These are phyloP conservation scores for Avicennia marina DNA, from an alignment of 257 asterid species.

Conservation along the genomic window DNA sequence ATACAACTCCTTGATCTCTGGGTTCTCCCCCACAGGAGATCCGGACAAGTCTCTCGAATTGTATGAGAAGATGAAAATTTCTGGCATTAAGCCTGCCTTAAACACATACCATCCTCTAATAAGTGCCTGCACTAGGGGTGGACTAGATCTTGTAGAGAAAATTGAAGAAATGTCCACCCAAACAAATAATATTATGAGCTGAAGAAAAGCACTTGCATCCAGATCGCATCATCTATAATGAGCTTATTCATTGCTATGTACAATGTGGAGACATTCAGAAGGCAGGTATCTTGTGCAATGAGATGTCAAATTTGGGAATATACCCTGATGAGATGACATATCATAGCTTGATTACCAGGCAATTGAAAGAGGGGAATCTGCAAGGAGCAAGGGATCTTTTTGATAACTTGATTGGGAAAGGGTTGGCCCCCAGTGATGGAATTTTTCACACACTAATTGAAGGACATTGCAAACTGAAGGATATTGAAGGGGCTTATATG, in stretches of 20 bases:
- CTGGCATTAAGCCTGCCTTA: conserved; percentile 59
- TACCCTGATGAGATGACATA: conserved; percentile 56
- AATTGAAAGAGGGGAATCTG: conserved; percentile 39
- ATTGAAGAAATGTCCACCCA: conserved; percentile 47
- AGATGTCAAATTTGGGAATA: conserved; percentile 53
- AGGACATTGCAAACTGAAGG: conserved; percentile 60
- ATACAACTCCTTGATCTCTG: conserved; percentile 63
- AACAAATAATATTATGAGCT: no score
- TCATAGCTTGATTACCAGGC: conserved; percentile 58
- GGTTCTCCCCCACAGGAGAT: conserved; percentile 46
- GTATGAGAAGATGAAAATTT: conserved; percentile 55
- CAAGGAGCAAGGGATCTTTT: conserved; percentile 45
- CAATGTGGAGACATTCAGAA: conserved; percentile 38
- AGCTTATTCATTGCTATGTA: conserved; percentile 53
- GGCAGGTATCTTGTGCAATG: conserved; percentile 34
- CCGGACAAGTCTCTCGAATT: conserved; percentile 44
- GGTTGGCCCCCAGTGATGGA: conserved; percentile 44
- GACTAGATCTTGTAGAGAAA: conserved; percentile 43
- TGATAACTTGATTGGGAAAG: conserved; percentile 43
- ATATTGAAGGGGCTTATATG: conserved; percentile 43
- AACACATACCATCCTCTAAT: conserved; percentile 65
- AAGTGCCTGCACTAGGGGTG: conserved; percentile 35
- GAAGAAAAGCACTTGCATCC: conserved; percentile 50
- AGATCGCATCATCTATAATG: conserved; percentile 60
- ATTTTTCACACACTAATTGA: conserved; percentile 49